These are phyloP conservation scores for Cryptosporidium parvum DNA, from an alignment of 169 alveolate genomes.

Conservation along the genomic window DNA sequence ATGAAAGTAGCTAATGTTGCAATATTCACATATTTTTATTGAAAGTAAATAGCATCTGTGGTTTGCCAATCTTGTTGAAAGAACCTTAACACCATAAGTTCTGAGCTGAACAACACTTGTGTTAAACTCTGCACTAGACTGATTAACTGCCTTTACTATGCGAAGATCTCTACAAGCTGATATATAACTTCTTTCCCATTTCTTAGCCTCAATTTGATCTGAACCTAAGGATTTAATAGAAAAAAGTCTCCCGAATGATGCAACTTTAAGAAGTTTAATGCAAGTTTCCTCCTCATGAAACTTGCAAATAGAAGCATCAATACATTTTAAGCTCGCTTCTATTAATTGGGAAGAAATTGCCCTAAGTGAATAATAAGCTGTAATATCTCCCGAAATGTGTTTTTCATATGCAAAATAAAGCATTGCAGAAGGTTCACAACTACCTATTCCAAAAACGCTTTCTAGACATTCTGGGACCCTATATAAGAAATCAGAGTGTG, in stretches of 20 bases:
- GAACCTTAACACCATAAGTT: conserved; percentile 25
- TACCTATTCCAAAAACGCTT: conserved; percentile 81
- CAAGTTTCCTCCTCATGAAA: conserved; percentile 79
- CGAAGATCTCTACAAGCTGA: conserved; percentile 71
- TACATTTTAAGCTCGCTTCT: conserved; percentile 83
- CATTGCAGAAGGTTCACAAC: conserved; percentile 86
- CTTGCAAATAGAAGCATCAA: conserved; percentile 83
- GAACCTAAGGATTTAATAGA: conserved; percentile 11
- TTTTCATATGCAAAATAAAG: conserved; percentile 83
- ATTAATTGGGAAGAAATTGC: conserved; percentile 82
- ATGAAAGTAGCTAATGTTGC: conserved; percentile 78
- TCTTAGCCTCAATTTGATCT: conserved; percentile 2
- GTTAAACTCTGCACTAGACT: conserved; percentile 54
- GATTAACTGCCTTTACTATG: conserved; percentile 38
- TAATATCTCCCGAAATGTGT: conserved; percentile 82
- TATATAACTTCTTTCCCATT: conserved; percentile 58
- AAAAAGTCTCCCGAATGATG: conserved; percentile 64
- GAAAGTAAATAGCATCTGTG: conserved; percentile 80
- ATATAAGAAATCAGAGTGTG: conserved; percentile 79
- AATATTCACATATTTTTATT: conserved; percentile 83
- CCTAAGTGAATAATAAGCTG: conserved; percentile 84
- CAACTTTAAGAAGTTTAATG: conserved; percentile 34
- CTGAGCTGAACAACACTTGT: conserved; percentile 55
- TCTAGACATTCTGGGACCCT: conserved; percentile 80
- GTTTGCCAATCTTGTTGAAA: conserved; percentile 65